A percentile compares a stretch with the other conserved stretches of the same genome.
Evolutionary conservation across 1,139 yeast species (phyloP).

Genomic region (Geotrichum candidum): DNA sequence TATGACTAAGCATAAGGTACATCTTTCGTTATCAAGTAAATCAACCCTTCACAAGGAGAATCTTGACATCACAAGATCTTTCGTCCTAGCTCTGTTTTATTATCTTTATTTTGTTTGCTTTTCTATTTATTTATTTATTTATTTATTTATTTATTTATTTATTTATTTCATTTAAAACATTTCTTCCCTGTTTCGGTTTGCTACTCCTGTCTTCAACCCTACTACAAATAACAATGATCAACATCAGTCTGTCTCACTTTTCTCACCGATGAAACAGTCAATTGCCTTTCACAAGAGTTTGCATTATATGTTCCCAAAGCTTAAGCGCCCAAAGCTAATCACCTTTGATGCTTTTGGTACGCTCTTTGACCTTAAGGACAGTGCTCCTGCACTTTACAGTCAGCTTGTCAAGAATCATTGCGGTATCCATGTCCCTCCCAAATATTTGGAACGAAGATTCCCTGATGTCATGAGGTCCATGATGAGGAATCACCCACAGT

Average conservation of each 20-base stretch:
- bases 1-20: background rate
- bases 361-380: slow-evolving; percentile 23
- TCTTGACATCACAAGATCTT: no score
- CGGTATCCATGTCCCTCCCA: slow-evolving; percentile 20
- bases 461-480: slow-evolving; percentile 21
- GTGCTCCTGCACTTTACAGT: slow-evolving; percentile 25
- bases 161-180: no score
- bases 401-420: slow-evolving; percentile 19
- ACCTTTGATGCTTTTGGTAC: slow-evolving; percentile 33
- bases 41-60: no score
- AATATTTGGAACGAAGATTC: slow-evolving; percentile 18
- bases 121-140: no score
- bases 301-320: slow-evolving; percentile 3
- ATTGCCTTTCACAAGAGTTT: background rate
- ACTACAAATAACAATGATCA: background rate
- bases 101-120: no score
- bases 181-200: background rate
- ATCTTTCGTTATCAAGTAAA: no score
- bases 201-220: background rate
- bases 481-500: slow-evolving; percentile 23
- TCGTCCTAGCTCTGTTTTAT: no score
- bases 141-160: no score
- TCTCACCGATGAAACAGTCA: background rate
- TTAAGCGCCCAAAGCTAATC: slow-evolving; percentile 22
- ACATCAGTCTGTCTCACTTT: background rate